Evolutionary conservation across 1,284 basidiomycete species (phyloP).

Genomic region (Chalciporus sp.): DNA sequence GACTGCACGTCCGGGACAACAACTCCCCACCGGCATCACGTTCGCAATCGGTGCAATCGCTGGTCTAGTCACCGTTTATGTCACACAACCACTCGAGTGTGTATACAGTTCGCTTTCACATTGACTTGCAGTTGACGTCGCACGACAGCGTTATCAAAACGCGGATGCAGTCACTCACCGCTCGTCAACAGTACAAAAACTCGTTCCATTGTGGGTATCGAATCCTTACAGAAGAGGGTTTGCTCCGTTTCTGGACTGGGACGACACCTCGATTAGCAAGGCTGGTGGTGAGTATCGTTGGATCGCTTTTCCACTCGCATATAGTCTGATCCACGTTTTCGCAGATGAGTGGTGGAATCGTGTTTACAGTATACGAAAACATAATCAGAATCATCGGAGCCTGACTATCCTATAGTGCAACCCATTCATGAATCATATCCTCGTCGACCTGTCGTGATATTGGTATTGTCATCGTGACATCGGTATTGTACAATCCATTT

Average conservation of each 20-base stretch:
- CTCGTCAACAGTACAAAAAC: slow-evolving; percentile 83
- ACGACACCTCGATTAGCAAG: slow-evolving; percentile 88
- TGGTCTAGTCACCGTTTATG: slow-evolving; percentile 93
- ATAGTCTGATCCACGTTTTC: background rate
- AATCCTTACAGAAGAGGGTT: slow-evolving; percentile 88
- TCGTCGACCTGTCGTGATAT: background rate
- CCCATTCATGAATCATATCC: background rate
- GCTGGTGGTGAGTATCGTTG: slow-evolving; percentile 71
- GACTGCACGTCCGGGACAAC: slow-evolving; percentile 79
- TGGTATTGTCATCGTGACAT: background rate
- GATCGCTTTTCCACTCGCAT: background rate
- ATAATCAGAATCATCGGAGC: slow-evolving; percentile 55
- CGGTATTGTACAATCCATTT: background rate
- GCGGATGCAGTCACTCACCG: slow-evolving; percentile 93
- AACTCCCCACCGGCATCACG: slow-evolving; percentile 85
- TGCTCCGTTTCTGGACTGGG: slow-evolving; percentile 92
- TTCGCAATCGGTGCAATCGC: slow-evolving; percentile 95
- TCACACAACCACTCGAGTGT: slow-evolving; percentile 92
- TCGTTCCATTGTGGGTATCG: slow-evolving; percentile 94
- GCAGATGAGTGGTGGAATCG: slow-evolving; percentile 91
- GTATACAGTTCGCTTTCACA: slow-evolving; percentile 32
- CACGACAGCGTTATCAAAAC: slow-evolving; percentile 90
- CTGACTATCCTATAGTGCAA: background rate
- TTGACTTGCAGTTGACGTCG: slow-evolving; percentile 3
- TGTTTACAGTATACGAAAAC: slow-evolving; percentile 93